These are phyloP conservation scores for Nothopassalora personata DNA, from an alignment of 2,329 filamentous ascomycete genomes.

Conservation along the genomic window DNA sequence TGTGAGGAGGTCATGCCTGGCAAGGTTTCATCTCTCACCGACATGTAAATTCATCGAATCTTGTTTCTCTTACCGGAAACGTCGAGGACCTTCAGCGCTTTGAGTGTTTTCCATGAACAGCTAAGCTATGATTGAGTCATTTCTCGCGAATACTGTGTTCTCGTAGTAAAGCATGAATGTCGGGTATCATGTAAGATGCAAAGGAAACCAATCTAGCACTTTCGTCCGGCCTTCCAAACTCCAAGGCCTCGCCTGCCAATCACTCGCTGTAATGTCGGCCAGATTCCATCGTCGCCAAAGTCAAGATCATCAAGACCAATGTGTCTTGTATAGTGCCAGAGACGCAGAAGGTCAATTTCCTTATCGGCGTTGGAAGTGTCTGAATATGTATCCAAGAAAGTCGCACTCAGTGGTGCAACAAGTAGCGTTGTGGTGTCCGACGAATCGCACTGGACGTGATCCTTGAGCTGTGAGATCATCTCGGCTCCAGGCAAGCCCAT, in stretches of 20 bases:
- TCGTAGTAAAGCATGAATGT: neutral
- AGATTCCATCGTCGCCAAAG: conserved; percentile 70
- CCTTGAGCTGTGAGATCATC: conserved; percentile 55
- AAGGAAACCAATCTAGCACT: conserved; percentile 28
- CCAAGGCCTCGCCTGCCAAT: conserved; percentile 42
- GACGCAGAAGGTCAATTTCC: conserved; percentile 54
- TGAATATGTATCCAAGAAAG: conserved; percentile 58
- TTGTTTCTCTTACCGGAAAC: too few relatives aligned
- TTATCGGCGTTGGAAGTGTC: conserved; percentile 11
- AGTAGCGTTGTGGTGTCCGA: conserved; percentile 48
- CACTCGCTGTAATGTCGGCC: conserved; percentile 64
- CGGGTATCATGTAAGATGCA: neutral
- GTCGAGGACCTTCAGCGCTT: too few relatives aligned
- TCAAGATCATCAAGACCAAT: conserved; percentile 76
- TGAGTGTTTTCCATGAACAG: too few relatives aligned
- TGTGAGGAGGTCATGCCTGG: too few relatives aligned
- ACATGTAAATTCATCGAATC: too few relatives aligned
- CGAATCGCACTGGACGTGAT: conserved; percentile 58
- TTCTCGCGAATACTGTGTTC: too few relatives aligned
- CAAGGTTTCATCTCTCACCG: too few relatives aligned
- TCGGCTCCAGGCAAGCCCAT: conserved; percentile 63
- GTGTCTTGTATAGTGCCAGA: conserved; percentile 64
- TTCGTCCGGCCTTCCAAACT: conserved; percentile 39
- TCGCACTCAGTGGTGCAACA: conserved; percentile 67
- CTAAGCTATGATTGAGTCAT: too few relatives aligned